phyloP scores from a whole-genome alignment of 108 stramenopile genomes.

The Stephanodiscus triporus region DNA sequence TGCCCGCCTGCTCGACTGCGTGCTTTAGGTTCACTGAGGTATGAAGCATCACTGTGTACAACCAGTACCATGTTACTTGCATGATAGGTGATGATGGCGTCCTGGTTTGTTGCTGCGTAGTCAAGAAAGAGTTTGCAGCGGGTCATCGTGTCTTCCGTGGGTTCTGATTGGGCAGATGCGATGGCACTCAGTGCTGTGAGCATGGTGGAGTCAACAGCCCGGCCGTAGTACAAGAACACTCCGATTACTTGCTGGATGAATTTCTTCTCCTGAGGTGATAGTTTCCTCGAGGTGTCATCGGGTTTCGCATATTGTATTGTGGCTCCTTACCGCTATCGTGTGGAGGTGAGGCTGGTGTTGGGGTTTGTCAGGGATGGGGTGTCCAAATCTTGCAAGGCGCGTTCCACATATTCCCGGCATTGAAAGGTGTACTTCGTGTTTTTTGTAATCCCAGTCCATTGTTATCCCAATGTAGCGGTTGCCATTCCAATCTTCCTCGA shows the following conservation, averaged over 20 bases:
- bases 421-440: slow-evolving; percentile 5
- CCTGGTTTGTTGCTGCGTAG: slow-evolving; percentile 47
- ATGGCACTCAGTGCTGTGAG: slow-evolving; percentile 28
- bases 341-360: not conserved
- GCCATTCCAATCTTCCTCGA: slow-evolving; percentile 27
- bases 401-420: too few species aligned
- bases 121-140: slow-evolving; percentile 35
- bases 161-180: slow-evolving; percentile 25
- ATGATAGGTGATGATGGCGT: slow-evolving; percentile 39
- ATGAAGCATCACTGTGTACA: slow-evolving; percentile 41
- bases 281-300: slow-evolving; percentile 20
- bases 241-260: slow-evolving; percentile 45
- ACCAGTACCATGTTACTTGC: slow-evolving; percentile 44
- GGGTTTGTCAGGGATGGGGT: not conserved
- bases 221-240: slow-evolving; percentile 43
- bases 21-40: slow-evolving; percentile 42
- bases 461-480: slow-evolving; percentile 45
- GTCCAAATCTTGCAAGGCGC: too few species aligned
- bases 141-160: slow-evolving; percentile 11
- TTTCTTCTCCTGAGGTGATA: slow-evolving; percentile 21
- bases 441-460: slow-evolving; percentile 49
- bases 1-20: slow-evolving; percentile 44
- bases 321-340: too few species aligned
- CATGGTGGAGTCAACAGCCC: slow-evolving; percentile 46
- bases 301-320: not conserved